Base-by-base conservation (phyloP, 1,284 basidiomycete genomes). In the Marasmius sp. region DNA sequence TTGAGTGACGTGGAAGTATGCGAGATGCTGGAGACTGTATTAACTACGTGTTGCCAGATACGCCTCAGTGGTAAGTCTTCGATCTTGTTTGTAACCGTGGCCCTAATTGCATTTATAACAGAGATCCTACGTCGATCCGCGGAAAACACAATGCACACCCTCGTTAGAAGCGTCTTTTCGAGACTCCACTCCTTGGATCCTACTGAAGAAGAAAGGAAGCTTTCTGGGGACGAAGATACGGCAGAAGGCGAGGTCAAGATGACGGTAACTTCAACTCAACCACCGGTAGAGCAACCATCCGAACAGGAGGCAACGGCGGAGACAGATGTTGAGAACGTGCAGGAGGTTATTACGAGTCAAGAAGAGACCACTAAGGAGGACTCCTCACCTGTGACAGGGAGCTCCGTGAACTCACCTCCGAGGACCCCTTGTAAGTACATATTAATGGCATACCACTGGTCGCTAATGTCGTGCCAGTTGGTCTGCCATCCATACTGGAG, bases 31-130 rank as follows among this genome's bases (percentile, higher is more conserved):
- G 97, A 99, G 78, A 98, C 97, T 6, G 96, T 97, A 1, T 78
- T 99, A 65, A 97, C 95, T 39, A 98, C 97, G 69, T 95, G 95
- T 67, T 98, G 97, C 75, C 94, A 98, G 73, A 97, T 97, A 82
- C 84, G 97, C 48, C 81, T 98, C 6, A 94, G 93, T 69, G 96
- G 94, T 95, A 67, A 67, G 92, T 82, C 58, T 57, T 56, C n/a
- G 48, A 49, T 16, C n/a, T 57, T 12, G 18, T 12, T 53, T 45
- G 43, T 22, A 34, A 22, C 39, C 27, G 20, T 41, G 20, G 11
- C 33, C n/a, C n/a, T 8, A 57, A 64, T 69, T 51, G 64, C 51
- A 34, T 56, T 65, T 63, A 66, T n/a, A 58, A 36, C 73, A 94
- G 94, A 96, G 75, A 89, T 93, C 60, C 81, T 97, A 18, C 87